Percentiles rank a stretch among this genome's conserved stretches.
Conservation (phyloP, 75 land plant species). For the Pseudotsuga menziesii region DNA sequence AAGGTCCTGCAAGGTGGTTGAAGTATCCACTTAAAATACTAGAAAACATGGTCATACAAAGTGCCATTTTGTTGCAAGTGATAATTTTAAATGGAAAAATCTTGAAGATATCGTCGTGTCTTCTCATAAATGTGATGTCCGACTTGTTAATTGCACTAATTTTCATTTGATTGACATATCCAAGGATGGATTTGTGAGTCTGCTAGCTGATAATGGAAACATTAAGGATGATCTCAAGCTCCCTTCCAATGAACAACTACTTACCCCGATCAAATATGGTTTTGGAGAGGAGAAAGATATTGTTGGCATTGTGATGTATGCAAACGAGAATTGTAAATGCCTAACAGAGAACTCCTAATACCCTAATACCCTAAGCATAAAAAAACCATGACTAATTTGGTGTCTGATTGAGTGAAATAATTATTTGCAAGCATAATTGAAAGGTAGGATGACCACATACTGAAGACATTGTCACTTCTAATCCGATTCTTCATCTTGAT, state of each 20-base stretch:
- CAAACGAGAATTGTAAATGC: too few species aligned
- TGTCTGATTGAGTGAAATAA: too few species aligned
- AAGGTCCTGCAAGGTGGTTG: too few species aligned
- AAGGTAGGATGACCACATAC: too few species aligned
- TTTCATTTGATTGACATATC: slow-evolving; percentile 93
- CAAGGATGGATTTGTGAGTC: slow-evolving; percentile 93
- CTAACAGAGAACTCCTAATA: too few species aligned
- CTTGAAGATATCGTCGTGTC: slow-evolving; percentile 84
- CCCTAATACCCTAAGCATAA: too few species aligned
- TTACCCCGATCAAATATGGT: slow-evolving; percentile 54
- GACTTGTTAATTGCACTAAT: slow-evolving; percentile 80
- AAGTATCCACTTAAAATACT: too few species aligned
- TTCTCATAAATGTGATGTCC: slow-evolving; percentile 89
- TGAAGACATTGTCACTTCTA: too few species aligned
- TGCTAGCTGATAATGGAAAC: slow-evolving; percentile 68
- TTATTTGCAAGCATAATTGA: too few species aligned
- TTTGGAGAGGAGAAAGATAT: slow-evolving; percentile 58
- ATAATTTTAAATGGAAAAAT: slow-evolving; percentile 71
- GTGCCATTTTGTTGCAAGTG: slow-evolving; percentile 78
- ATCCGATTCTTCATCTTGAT: too few species aligned
- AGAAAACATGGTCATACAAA: slow-evolving; percentile 85
- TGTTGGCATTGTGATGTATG: slow-evolving; percentile 61
- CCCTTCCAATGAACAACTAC: too few species aligned
- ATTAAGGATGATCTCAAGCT: slow-evolving; percentile 88
- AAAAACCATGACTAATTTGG: too few species aligned